Conservation (phyloP, 257 asterid genomes). For the Schizonepeta tenuifolia region DNA sequence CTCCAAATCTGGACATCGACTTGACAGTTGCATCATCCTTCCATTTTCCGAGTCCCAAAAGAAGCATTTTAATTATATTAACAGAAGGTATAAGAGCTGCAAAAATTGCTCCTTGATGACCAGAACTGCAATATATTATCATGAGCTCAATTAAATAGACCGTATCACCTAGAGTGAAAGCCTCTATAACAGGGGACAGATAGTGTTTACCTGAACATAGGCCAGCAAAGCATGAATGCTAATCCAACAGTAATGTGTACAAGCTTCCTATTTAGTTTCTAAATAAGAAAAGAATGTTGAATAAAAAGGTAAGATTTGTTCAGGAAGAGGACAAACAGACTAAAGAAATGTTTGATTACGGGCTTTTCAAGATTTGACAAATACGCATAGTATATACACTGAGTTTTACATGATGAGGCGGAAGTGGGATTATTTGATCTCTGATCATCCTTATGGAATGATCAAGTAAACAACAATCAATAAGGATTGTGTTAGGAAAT, state of each 20-base stretch:
- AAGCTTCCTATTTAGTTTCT: constrained; percentile 67
- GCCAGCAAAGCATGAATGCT: constrained; percentile 98
- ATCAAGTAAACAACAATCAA: not conserved
- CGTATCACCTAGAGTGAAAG: not conserved
- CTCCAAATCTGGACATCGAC: constrained; percentile 95
- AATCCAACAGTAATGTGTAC: constrained; percentile 84
- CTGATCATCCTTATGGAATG: not conserved
- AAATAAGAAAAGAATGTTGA: not conserved
- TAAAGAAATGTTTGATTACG: not conserved
- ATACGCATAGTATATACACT: not conserved
- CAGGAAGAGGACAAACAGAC: not conserved
- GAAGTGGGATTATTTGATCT: not conserved
- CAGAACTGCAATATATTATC: constrained; percentile 58
- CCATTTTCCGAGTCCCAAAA: constrained; percentile 80
- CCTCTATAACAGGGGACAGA: constrained; percentile 12
- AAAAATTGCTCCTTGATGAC: constrained; percentile 71
- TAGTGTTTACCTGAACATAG: constrained; percentile 88
- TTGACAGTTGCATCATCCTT: constrained; percentile 88
- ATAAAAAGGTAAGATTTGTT: constrained; percentile 5
- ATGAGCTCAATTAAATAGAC: constrained; percentile 34
- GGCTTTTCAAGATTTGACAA: constrained; percentile 5
- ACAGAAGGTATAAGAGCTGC: constrained; percentile 76
- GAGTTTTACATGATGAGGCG: not conserved
- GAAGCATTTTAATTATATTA: constrained; percentile 74
- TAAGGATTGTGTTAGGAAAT: no score